Base-by-base conservation (phyloP, 345 rosid genomes). In the Psidium guajava region DNA sequence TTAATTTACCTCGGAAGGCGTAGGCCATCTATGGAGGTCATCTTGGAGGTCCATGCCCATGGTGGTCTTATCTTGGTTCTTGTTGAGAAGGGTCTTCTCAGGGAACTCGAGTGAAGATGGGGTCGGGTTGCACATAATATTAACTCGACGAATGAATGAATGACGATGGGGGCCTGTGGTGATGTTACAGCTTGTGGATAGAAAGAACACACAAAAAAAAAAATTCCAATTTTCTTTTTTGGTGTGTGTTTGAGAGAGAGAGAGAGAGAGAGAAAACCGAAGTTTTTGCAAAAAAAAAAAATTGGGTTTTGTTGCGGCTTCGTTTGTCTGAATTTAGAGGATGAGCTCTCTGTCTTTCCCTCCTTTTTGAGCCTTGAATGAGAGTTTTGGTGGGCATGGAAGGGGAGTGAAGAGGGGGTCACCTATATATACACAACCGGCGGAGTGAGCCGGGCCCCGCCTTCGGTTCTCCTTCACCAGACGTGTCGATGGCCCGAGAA, bases 11-110 rank as follows among this genome's bases (percentile, higher is more conserved):
- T 97, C 94, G 25, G 92, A 90, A 85, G 92, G 93, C 85, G 96
- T 93, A 84, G 99, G 99, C 98, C 96, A 93, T 91, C 94, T 92
- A 36, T 84, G 89, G 53, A 95, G 87, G 36, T 89, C 91, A 47
- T 90, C 87, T 47, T 85, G 90, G 12, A 53, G 77, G 7, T 69
- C 80, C 80, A 69, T 36, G 4, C 36, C 80, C 80, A 69, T 36
- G 80, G 47, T 59, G 82, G 83, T 86, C 88, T 86, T 92, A 88
- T 87, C 88, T 51, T 91, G 92, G 86, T 89, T 89, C 27, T 57
- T 47, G 82, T 84, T 69, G 87, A 89, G 90, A 88, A 87, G 88
- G 87, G 91, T 82, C 86, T 86, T 89, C 83, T 88, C 89, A 86
- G 93, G 84, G 86, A 91, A 86, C 83, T 87, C 87, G 69, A 93